These are phyloP conservation scores for Aspergillus novoparasiticus DNA, from an alignment of 2,329 filamentous ascomycete species.

Conservation along the genomic window DNA sequence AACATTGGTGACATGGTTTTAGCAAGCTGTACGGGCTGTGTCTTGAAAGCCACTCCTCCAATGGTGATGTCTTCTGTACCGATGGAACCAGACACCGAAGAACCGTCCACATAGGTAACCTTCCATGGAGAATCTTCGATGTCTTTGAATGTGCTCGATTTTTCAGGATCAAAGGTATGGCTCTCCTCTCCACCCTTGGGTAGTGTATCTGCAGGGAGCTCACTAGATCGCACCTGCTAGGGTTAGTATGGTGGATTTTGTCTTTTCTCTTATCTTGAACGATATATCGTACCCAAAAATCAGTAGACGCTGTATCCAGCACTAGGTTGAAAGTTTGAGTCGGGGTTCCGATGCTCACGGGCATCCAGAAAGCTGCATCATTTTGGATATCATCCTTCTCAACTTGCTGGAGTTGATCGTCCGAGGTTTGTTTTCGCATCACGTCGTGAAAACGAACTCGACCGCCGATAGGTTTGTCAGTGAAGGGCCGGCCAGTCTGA, in stretches of 20 bases:
- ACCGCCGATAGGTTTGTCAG: slow-evolving; percentile 52
- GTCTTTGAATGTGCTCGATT: slow-evolving; percentile 63
- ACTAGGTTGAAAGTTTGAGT: slow-evolving; percentile 63
- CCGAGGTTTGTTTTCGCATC: slow-evolving; percentile 51
- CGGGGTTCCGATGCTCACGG: slow-evolving; percentile 67
- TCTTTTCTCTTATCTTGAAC: slow-evolving; percentile 9
- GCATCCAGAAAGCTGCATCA: slow-evolving; percentile 66
- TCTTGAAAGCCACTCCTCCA: slow-evolving; percentile 63
- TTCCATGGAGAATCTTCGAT: slow-evolving; percentile 58
- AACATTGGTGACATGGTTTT: slow-evolving; percentile 62
- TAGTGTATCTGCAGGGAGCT: neutral
- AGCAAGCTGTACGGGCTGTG: slow-evolving; percentile 68
- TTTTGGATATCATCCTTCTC: slow-evolving; percentile 67
- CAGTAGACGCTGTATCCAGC: slow-evolving; percentile 72
- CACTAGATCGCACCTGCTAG: slow-evolving; percentile 12
- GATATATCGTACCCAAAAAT: slow-evolving; percentile 63
- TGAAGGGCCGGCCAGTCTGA: slow-evolving; percentile 53
- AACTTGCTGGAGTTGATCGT: slow-evolving; percentile 52
- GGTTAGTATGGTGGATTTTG: slow-evolving; percentile 5
- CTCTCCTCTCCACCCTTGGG: slow-evolving; percentile 40
- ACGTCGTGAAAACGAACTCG: slow-evolving; percentile 50
- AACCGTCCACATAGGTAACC: slow-evolving; percentile 70
- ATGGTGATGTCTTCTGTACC: slow-evolving; percentile 65
- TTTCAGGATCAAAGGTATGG: slow-evolving; percentile 60
- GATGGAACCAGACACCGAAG: slow-evolving; percentile 66